Evolutionary conservation across 2,329 filamentous ascomycete species (phyloP).

Genomic region (Eurotiales sp.): DNA sequence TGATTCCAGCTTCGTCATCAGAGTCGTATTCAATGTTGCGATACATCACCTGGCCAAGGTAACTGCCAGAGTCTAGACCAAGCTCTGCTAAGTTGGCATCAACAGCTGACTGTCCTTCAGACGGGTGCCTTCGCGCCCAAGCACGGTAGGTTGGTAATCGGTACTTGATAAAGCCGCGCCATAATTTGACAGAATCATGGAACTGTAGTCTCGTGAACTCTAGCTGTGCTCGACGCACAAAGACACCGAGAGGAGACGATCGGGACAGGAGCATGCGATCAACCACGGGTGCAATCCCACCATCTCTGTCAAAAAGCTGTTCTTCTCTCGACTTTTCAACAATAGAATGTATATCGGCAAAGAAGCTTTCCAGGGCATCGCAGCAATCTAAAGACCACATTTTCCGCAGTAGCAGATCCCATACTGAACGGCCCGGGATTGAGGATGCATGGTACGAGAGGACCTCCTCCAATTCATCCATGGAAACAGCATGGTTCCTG

Average conservation of each 20-base stretch:
- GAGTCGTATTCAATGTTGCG: conserved; percentile 42
- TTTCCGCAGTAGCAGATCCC: conserved; percentile 76
- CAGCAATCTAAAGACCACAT: conserved; percentile 83
- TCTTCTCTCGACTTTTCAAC: conserved; percentile 63
- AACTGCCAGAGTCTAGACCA: conserved; percentile 50
- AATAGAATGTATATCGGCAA: conserved; percentile 56
- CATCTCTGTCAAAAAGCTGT: conserved; percentile 52
- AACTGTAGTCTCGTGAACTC: conserved; percentile 82
- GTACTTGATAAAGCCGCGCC: conserved; percentile 79
- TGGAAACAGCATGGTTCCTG: conserved; percentile 33
- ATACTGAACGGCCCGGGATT: conserved; percentile 74
- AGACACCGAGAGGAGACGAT: conserved; percentile 75
- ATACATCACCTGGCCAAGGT: conserved; percentile 50
- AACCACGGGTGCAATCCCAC: conserved; percentile 47
- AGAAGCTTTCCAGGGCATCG: conserved; percentile 74
- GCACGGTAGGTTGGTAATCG: conserved; percentile 66
- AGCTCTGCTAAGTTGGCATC: conserved; percentile 61
- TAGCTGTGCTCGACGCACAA: conserved; percentile 70
- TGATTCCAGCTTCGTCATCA: conserved; percentile 50
- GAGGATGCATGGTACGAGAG: conserved; percentile 45
- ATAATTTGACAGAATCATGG: conserved; percentile 71
- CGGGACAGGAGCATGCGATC: conserved; percentile 60
- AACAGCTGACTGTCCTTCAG: conserved; percentile 48
- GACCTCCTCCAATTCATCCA: conserved; percentile 46
- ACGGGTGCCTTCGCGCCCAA: conserved; percentile 55